phyloP scores from a whole-genome alignment of 805 yeast species.

The Suhomyces tanzawaensis region DNA sequence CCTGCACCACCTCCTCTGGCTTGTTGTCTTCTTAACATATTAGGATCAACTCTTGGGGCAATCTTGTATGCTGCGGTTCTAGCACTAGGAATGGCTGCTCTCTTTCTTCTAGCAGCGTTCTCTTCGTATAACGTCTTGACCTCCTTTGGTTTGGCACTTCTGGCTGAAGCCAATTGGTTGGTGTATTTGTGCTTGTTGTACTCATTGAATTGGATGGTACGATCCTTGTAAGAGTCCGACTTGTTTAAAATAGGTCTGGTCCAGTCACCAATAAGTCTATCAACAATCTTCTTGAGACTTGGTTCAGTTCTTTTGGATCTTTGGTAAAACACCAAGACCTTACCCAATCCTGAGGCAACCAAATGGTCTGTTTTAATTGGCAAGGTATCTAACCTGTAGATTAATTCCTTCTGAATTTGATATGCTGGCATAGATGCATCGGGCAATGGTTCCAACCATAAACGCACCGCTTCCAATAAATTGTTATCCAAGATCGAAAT shows the following conservation, averaged over 20 bases:
- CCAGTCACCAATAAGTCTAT: constrained; percentile 93
- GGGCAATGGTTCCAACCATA: constrained; percentile 98
- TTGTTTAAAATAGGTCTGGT: constrained; percentile 97
- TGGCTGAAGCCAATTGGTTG: constrained; percentile 37
- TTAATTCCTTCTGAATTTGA: constrained; percentile 87
- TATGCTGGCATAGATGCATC: constrained; percentile 98
- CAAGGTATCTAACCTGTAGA: constrained; percentile 66
- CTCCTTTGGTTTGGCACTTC: constrained; percentile 31
- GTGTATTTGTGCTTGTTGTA: constrained; percentile 61
- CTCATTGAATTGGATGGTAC: constrained; percentile 63
- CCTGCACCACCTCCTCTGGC: constrained; percentile 47
- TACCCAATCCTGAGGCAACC: constrained; percentile 92
- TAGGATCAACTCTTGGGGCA: constrained; percentile 77
- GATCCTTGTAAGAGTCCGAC: constrained; percentile 90
- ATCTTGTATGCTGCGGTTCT: constrained; percentile 84
- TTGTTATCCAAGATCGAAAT: constrained; percentile 94
- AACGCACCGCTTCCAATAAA: constrained; percentile 84
- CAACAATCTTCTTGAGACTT: constrained; percentile 81
- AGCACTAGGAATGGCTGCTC: constrained; percentile 96
- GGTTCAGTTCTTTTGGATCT: constrained; percentile 87
- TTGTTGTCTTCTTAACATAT: constrained; percentile 42
- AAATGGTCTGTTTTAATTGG: constrained; percentile 96
- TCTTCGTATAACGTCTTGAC: constrained; percentile 75
- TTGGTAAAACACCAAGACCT: constrained; percentile 90
- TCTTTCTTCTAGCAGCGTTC: constrained; percentile 84